These are phyloP conservation scores for Trichoderma gamsii DNA, from an alignment of 495 filamentous ascomycete species.

Conservation along the genomic window DNA sequence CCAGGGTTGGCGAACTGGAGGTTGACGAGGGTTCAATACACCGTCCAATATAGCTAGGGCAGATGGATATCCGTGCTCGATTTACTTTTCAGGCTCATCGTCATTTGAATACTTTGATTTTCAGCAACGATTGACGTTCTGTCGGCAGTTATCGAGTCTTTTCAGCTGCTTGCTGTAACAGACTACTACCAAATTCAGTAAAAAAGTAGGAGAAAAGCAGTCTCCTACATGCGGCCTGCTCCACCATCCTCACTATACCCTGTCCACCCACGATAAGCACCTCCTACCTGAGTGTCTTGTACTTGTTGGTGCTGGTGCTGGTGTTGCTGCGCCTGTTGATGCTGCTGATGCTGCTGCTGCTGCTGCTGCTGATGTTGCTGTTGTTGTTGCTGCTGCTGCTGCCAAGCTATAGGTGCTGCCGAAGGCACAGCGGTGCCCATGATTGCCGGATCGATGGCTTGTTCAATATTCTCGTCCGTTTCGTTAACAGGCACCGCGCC, in stretches of 20 bases:
- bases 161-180: background rate
- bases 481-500: slow-evolving; percentile 14
- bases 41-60: background rate
- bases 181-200: background rate
- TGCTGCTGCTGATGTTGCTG: background rate
- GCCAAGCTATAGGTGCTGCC: background rate
- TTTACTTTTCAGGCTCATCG: background rate
- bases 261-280: background rate
- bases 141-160: background rate
- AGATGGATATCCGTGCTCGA: background rate
- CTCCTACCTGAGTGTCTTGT: background rate
- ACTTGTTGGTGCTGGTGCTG: background rate
- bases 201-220: background rate
- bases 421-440: background rate
- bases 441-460: background rate
- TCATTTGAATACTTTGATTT: background rate
- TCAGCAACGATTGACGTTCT: background rate
- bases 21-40: no score
- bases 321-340: background rate
- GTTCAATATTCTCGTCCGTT: slow-evolving; percentile 9
- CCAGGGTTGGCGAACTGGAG: no score
- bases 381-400: background rate
- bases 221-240: background rate
- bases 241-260: background rate
- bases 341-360: background rate